Evolutionary conservation across 2,329 filamentous ascomycete species (phyloP).

Genomic region (Trichoderma endophyticum): DNA sequence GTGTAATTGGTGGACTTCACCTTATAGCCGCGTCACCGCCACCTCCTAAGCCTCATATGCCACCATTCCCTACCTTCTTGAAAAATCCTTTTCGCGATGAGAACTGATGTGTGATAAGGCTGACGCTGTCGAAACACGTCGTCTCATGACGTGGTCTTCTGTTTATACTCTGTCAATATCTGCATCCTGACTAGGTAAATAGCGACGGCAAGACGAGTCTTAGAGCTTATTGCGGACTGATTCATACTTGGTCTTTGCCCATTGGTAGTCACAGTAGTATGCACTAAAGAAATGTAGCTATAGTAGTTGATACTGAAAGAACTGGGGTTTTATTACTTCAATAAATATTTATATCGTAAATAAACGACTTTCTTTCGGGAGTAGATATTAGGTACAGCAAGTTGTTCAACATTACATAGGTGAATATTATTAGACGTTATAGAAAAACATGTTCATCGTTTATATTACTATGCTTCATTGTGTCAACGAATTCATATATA

Average conservation of each 20-base stretch:
- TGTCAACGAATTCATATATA: background rate
- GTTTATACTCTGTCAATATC: background rate
- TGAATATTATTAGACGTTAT: background rate
- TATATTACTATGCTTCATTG: background rate
- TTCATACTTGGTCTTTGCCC: no score
- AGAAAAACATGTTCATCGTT: background rate
- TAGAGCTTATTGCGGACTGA: no score
- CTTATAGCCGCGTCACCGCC: background rate
- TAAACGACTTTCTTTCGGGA: no score
- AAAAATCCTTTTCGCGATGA: background rate
- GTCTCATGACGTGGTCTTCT: background rate
- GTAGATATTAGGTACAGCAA: background rate
- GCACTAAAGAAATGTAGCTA: no score
- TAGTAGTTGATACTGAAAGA: no score
- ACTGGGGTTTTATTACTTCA: no score
- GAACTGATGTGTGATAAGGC: background rate
- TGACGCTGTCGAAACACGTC: background rate
- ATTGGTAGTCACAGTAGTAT: no score
- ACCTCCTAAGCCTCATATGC: background rate
- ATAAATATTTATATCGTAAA: no score
- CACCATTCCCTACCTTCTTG: background rate
- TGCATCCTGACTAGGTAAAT: background rate
- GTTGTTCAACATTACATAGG: background rate
- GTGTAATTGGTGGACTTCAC: background rate
- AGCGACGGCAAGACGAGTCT: background rate